These are phyloP conservation scores for Theobroma cacao DNA, from an alignment of 345 rosid species.

Conservation along the genomic window DNA sequence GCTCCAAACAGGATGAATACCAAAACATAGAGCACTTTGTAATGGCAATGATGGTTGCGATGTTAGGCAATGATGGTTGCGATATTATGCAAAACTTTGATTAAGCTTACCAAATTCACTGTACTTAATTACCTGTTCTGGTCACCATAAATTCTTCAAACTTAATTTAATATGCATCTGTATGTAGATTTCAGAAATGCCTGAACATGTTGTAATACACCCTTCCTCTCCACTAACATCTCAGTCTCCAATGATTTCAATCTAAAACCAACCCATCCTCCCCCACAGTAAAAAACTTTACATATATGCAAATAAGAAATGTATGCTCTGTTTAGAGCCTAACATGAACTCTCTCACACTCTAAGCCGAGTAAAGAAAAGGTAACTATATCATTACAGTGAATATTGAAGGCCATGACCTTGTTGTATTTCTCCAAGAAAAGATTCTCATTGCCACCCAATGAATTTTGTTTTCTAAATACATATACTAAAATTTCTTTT, in stretches of 20 bases:
- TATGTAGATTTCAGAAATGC: not conserved
- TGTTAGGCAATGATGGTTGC: not conserved
- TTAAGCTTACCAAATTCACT: not conserved
- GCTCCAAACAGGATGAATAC: not conserved
- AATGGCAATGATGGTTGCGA: not conserved
- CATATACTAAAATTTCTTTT: not conserved
- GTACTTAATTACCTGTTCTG: not conserved
- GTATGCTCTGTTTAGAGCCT: not conserved
- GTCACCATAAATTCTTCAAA: not conserved
- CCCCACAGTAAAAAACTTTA: not conserved
- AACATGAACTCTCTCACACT: not conserved
- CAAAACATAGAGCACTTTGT: not conserved
- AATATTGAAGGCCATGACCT: not conserved
- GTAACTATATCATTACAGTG: not conserved
- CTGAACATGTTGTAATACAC: not conserved
- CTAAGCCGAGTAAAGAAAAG: not conserved
- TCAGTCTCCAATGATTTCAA: not conserved
- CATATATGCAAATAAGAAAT: not conserved
- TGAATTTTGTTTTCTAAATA: not conserved
- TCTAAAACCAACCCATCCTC: not conserved
- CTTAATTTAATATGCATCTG: not conserved
- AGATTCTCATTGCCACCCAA: not conserved
- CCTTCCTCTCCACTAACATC: not conserved
- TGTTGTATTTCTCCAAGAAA: not conserved
- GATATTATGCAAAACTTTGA: not conserved